Evolutionary conservation across 2,329 filamentous ascomycete genomes (phyloP).

Genomic region (Microsporum ferrugineum): DNA sequence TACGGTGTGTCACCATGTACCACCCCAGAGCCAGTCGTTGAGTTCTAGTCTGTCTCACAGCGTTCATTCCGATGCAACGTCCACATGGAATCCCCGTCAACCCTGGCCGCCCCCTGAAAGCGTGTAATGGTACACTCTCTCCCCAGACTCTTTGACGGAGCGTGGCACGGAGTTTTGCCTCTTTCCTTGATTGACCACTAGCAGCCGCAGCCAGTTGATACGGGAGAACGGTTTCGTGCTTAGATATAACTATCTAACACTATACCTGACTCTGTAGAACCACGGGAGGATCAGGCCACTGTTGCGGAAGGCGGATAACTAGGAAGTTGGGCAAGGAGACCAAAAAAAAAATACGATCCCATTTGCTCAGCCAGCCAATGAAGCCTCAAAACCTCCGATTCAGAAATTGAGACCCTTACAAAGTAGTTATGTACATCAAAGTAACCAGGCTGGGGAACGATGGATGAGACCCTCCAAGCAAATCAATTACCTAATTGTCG

Average conservation of each 20-base stretch:
- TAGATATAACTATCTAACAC: background rate
- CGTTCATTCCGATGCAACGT: background rate
- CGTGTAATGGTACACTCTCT: background rate
- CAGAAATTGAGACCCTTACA: no score
- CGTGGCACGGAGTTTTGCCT: background rate
- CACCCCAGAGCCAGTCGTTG: background rate
- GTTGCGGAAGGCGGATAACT: background rate
- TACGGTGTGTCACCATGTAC: background rate
- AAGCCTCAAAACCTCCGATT: background rate
- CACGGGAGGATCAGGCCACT: background rate
- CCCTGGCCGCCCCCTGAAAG: background rate
- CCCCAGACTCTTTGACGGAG: background rate
- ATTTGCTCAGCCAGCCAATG: background rate
- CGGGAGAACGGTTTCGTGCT: background rate
- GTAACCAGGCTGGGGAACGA: background rate
- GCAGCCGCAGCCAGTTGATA: background rate
- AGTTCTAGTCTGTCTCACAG: background rate
- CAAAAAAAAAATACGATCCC: background rate
- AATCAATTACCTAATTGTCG: background rate
- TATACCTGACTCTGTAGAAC: background rate
- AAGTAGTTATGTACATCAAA: no score
- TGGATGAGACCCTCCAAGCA: background rate
- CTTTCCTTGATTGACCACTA: background rate
- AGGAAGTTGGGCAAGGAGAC: background rate
- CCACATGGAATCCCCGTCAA: background rate